Evolutionary conservation across 495 filamentous ascomycete genomes (phyloP), one percentile per base, ranked within the genome.

Genomic region (Xylaria nigripes): DNA sequence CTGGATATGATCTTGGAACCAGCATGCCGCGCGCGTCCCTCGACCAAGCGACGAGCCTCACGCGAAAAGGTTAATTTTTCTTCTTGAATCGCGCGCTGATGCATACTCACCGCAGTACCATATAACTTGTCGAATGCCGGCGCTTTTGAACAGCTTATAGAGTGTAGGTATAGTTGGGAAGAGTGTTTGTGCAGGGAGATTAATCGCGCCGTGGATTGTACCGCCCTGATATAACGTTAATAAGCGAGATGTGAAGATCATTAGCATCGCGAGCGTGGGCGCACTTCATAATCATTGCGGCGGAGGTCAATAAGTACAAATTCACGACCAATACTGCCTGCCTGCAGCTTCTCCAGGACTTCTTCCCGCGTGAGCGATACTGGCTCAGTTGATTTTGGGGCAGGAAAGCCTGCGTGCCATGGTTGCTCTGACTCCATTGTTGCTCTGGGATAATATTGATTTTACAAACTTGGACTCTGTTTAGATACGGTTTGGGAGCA

Each of bases 171-270:
- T 65, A 3, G 76, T 78, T 0, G 75, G 75, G 50, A 80, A 81
- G 0, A 89, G 68, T 57, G 73, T 82, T 58, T 89, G 84, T 0
- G 84, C 85, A 0, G 86, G 85, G 4, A 89, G 75, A 61, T 89
- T 89, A 64, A 89, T 70, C 6, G 85, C 85, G 10, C 76, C 76
- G 32, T 68, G 72, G 50, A 89, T 86, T 1, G 83, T 85, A 18
- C 86, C 86, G 24, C 86, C 86, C 81, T 85, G 27, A 22, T 49
- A 29, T 29, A 44, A 43, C 19, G n/a, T 29, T 18, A 1, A 43
- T 49, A 32, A 53, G 45, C 29, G 29, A 34, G 18, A 5, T 18
- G 36, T 19, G 23, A 52, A 18, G 22, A 19, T 21, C 22, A 25
- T 19, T 5, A 18, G 6, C 7, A 16, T 2, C 13, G 15, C 32